These are phyloP conservation scores for Alopecurus myosuroides DNA, from an alignment of 176 grass and related monocot genomes.

Conservation along the genomic window DNA sequence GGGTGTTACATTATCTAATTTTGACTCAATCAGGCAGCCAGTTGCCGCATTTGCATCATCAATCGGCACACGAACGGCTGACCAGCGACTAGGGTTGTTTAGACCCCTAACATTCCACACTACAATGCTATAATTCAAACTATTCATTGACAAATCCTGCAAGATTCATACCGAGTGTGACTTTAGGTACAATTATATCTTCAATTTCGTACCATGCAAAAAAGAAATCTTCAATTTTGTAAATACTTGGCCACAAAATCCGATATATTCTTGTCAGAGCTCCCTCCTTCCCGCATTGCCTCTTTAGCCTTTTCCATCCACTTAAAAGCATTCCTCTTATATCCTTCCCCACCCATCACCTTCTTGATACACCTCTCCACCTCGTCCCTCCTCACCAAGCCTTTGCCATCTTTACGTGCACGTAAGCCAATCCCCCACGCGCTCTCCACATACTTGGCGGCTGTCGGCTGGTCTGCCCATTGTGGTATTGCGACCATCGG, in stretches of 20 bases:
- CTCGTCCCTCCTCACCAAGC: background rate
- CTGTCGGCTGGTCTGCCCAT: conserved; percentile 27
- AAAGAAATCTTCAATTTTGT: no score
- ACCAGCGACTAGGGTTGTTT: no score
- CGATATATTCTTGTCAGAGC: background rate
- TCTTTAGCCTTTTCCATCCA: background rate
- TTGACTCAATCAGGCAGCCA: no score
- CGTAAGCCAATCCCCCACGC: conserved; percentile 29
- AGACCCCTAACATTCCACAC: no score
- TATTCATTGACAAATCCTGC: no score
- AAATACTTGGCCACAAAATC: background rate
- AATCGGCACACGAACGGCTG: no score
- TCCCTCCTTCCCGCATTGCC: background rate
- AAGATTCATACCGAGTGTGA: no score
- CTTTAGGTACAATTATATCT: background rate
- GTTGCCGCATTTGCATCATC: no score
- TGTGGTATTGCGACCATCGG: conserved; percentile 9
- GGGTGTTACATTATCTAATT: no score
- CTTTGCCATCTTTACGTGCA: background rate
- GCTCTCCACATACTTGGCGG: conserved; percentile 28
- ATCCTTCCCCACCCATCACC: background rate
- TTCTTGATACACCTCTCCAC: conserved; percentile 8
- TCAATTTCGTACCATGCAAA: no score
- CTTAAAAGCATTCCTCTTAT: background rate
- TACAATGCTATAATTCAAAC: no score